A percentile compares a stretch with the other conserved stretches of the same genome.
These are phyloP conservation scores for Leavenworthia alabamica DNA, from an alignment of 345 rosid species.

Conservation along the genomic window DNA sequence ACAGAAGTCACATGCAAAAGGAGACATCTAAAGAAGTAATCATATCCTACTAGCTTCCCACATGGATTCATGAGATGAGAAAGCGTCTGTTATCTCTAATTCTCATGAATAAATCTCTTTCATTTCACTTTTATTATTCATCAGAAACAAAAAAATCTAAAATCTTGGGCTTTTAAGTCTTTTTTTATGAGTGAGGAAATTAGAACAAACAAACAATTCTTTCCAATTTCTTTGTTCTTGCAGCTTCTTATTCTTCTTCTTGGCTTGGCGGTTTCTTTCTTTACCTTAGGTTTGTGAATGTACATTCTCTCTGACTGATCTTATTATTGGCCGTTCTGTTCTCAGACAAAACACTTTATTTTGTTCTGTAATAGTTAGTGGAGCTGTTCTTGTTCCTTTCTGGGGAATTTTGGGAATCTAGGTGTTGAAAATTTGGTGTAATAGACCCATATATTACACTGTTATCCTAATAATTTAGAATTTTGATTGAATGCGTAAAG, in stretches of 20 bases:
- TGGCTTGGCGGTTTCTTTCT: slow-evolving; percentile 18
- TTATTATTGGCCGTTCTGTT: background rate
- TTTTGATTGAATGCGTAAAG: background rate
- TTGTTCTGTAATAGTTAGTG: slow-evolving; percentile 1
- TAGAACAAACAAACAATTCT: background rate
- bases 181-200: background rate
- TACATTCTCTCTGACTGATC: slow-evolving; percentile 17
- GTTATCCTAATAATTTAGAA: background rate
- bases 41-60: slow-evolving; percentile 66
- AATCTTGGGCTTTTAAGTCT: background rate
- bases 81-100: slow-evolving; percentile 9
- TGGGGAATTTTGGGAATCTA: slow-evolving; percentile 22
- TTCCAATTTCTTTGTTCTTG: slow-evolving; percentile 26
- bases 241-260: slow-evolving; percentile 8
- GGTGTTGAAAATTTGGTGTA: slow-evolving; percentile 22
- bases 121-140: slow-evolving; percentile 6
- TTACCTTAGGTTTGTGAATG: background rate
- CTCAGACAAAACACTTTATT: slow-evolving; percentile 20
- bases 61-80: slow-evolving; percentile 42
- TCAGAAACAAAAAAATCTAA: background rate
- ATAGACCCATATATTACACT: background rate
- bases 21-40: slow-evolving; percentile 35
- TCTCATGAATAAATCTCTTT: slow-evolving; percentile 7
- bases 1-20: slow-evolving; percentile 55
- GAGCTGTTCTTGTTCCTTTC: background rate